Percentiles rank a stretch among this genome's conserved stretches.
These are phyloP conservation scores for Trametes hirsuta DNA, from an alignment of 1,284 basidiomycete genomes.

Conservation along the genomic window DNA sequence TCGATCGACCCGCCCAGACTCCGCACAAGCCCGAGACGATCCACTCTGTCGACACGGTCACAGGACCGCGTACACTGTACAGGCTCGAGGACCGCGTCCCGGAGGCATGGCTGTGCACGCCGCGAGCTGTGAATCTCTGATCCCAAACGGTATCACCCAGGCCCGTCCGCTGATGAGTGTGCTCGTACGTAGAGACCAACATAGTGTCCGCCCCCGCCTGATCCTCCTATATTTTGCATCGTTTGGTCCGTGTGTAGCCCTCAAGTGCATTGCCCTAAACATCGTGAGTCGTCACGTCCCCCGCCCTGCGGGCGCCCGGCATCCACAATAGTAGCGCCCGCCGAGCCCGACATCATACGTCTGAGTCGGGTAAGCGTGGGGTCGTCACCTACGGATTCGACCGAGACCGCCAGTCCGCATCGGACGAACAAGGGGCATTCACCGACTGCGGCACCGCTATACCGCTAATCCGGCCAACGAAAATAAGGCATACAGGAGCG, in stretches of 20 bases:
- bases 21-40: not conserved
- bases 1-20: too few relatives aligned
- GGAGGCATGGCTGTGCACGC: not conserved
- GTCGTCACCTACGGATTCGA: too few relatives aligned
- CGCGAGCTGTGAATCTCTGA: not conserved
- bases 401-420: too few relatives aligned
- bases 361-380: too few relatives aligned
- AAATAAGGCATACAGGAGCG: too few relatives aligned
- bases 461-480: too few relatives aligned
- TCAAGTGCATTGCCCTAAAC: not conserved
- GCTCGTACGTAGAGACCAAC: not conserved
- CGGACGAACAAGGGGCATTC: too few relatives aligned
- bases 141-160: not conserved
- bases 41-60: constrained; percentile 11
- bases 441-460: too few relatives aligned
- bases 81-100: not conserved
- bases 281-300: not conserved
- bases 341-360: too few relatives aligned
- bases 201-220: not conserved
- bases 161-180: not conserved
- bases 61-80: constrained; percentile 15
- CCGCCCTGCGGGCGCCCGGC: not conserved
- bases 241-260: not conserved
- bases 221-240: constrained; percentile 2
- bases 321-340: too few relatives aligned